These are phyloP conservation scores for Tardiomyces depauwii DNA, from an alignment of 1,139 yeast genomes.

Conservation along the genomic window DNA sequence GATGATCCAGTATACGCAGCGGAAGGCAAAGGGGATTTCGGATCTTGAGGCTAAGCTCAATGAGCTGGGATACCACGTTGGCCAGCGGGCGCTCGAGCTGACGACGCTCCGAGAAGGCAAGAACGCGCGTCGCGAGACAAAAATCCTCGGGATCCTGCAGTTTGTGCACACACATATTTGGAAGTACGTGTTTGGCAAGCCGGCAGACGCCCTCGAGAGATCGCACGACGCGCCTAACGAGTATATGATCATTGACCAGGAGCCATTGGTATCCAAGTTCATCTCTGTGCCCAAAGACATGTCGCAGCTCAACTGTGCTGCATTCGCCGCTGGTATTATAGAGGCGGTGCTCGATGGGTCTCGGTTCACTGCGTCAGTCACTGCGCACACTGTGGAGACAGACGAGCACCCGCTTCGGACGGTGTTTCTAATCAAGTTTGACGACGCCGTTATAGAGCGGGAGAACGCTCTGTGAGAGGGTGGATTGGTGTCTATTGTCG, in stretches of 20 bases:
- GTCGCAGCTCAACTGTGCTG: conserved; percentile 69
- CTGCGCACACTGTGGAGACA: conserved; percentile 76
- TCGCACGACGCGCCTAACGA: conserved; percentile 76
- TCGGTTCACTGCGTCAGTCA: conserved; percentile 70
- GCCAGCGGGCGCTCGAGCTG: conserved; percentile 48
- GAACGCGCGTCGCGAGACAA: conserved; percentile 56
- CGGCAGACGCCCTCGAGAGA: conserved; percentile 80
- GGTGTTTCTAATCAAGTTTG: conserved; percentile 71
- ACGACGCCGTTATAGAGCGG: conserved; percentile 15
- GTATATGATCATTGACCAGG: conserved; percentile 69
- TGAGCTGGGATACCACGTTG: conserved; percentile 64
- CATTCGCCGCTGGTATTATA: conserved; percentile 82
- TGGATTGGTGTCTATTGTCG: too few relatives aligned
- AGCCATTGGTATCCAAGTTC: conserved; percentile 66
- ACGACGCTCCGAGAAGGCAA: conserved; percentile 56
- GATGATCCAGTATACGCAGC: conserved; percentile 55
- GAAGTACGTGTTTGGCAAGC: conserved; percentile 69
- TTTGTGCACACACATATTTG: conserved; percentile 77
- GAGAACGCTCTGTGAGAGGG: conserved; percentile 6
- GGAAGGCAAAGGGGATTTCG: conserved; percentile 55
- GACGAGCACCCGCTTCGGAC: conserved; percentile 59
- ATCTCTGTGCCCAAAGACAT: conserved; percentile 75
- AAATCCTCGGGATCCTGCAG: conserved; percentile 67
- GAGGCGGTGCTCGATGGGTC: conserved; percentile 82
- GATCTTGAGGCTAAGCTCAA: conserved; percentile 67